Base-by-base conservation (phyloP, 805 yeast genomes). In the Candida andamanensis region DNA sequence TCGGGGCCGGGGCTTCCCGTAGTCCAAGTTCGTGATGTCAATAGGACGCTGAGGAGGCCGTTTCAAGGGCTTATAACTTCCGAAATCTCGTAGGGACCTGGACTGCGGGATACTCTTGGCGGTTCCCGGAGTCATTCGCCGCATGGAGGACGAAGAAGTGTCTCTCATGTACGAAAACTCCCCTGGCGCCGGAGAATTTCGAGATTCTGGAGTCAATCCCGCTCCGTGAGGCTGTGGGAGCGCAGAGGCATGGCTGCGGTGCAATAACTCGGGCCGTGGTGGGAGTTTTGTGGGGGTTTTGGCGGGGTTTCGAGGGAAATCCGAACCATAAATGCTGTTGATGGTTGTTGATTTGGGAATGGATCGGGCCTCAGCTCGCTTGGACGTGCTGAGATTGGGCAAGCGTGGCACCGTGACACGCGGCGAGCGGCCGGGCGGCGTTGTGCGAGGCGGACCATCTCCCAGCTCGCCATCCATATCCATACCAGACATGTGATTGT, bases 161-260 rank as follows among this genome's bases (percentile, higher is more conserved):
- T 58, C 66, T 24, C 50, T 48, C 71, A 64, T 64, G 37, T 64
- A 64, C 5, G 69, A 60, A 29, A 55, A 52, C 26, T 44, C 30
- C 10, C 26, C 28, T n/a, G n/a, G n/a, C n/a, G n/a, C n/a, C n/a
- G n/a, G n/a, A n/a, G n/a, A n/a, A n/a, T n/a, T n/a, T n/a, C n/a
- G n/a, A 5, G 17, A 6, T 12, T 14, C 21, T 2, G 43, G 38
- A 5, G 41, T 36, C 6, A 31, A 29, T 8, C 38, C 40, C 6
- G 21, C 34, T 4, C 36, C 30, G 15, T 25, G 28, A 3, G 35
- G 15, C 16, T 36, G 37, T 13, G 17, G 15, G 12, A 30, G 16
- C 28, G 32, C 16, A 11, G 22, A 19, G 10, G 22, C 22, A 19
- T 8, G 22, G 11, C 11, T 19, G n/a, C n/a, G n/a, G n/a, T n/a